Evolutionary conservation across 2,329 filamentous ascomycete genomes (phyloP).

Genomic region (Ascochyta rabiei): DNA sequence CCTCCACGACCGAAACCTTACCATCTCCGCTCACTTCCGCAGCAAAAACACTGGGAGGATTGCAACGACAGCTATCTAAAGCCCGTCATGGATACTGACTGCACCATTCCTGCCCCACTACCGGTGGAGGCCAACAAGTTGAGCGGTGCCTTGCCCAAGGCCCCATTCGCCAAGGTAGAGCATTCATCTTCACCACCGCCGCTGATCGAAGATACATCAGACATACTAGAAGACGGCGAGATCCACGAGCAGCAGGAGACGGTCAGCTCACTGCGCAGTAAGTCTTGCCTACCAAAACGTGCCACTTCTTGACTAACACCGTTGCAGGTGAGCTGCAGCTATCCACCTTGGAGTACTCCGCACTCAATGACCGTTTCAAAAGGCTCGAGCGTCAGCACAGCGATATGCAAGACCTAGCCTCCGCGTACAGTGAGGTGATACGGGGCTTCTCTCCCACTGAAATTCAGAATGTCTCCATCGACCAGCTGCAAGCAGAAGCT

Average conservation of each 20-base stretch:
- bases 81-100: neutral
- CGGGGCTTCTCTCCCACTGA: slow-evolving; percentile 9
- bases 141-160: neutral
- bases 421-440: slow-evolving; percentile 19
- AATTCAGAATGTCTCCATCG: slow-evolving; percentile 6
- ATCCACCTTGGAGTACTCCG: slow-evolving; percentile 14
- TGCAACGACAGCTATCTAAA: neutral
- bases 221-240: neutral
- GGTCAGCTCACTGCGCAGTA: slow-evolving; percentile 3
- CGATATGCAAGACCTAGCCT: slow-evolving; percentile 16
- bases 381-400: slow-evolving; percentile 16
- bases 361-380: slow-evolving; percentile 16
- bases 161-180: neutral
- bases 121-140: neutral
- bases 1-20: neutral
- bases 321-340: slow-evolving; percentile 18
- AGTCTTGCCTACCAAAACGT: neutral
- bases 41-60: neutral
- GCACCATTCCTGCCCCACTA: neutral
- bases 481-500: slow-evolving; percentile 23
- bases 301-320: neutral
- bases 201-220: neutral
- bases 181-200: slow-evolving; percentile 6
- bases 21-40: neutral
- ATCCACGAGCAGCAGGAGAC: neutral